Evolutionary conservation across 1,139 yeast genomes (phyloP).

Genomic region (Pichia sp.): DNA sequence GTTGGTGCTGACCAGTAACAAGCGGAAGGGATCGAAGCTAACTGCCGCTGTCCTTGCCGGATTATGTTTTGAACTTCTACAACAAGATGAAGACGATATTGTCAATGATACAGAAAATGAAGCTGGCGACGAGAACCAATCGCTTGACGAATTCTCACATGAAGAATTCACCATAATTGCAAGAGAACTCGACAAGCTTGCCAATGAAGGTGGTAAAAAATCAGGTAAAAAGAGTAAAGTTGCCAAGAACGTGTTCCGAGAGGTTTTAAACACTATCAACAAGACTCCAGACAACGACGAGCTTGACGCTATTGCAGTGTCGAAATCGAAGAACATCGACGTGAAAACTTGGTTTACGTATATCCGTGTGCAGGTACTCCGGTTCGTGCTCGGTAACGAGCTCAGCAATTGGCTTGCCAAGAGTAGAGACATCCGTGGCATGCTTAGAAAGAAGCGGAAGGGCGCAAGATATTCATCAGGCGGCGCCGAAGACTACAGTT

Average conservation of each 20-base stretch:
- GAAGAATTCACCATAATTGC: slow-evolving; percentile 40
- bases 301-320: slow-evolving; percentile 36
- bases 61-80: slow-evolving; percentile 55
- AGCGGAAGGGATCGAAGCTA: slow-evolving; percentile 6
- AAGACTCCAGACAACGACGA: slow-evolving; percentile 33
- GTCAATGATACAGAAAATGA: too few species aligned
- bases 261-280: slow-evolving; percentile 48
- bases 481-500: slow-evolving; percentile 1
- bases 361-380: slow-evolving; percentile 56
- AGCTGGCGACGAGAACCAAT: not conserved
- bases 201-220: slow-evolving; percentile 52
- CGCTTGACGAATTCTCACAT: slow-evolving; percentile 31
- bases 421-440: slow-evolving; percentile 15
- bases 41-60: slow-evolving; percentile 63
- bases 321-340: slow-evolving; percentile 54
- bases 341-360: slow-evolving; percentile 66
- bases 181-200: slow-evolving; percentile 42
- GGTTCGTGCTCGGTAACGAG: slow-evolving; percentile 71
- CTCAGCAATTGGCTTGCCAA: slow-evolving; percentile 48
- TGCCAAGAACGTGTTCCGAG: slow-evolving; percentile 60
- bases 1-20: slow-evolving; percentile 7
- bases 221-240: slow-evolving; percentile 61
- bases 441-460: slow-evolving; percentile 14
- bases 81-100: slow-evolving; percentile 37
- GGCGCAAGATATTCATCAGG: not conserved